Evolutionary conservation across 768 basidiomycete species (phyloP).

Genomic region (Boletus tomentosulus): DNA sequence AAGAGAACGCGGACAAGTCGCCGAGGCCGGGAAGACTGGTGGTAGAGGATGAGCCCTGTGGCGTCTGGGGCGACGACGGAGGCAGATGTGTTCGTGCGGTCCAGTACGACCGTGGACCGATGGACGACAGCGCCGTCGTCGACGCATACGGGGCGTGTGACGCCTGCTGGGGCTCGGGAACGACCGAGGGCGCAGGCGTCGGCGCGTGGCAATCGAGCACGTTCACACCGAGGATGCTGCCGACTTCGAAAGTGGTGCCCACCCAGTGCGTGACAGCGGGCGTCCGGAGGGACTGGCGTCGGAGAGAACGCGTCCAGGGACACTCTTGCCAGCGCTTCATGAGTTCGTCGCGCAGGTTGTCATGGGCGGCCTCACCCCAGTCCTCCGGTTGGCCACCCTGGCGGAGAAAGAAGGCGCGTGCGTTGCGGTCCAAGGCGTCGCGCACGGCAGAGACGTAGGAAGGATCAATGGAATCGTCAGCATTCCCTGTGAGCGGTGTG

Average conservation of each 20-base stretch:
- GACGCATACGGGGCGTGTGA: slow-evolving; percentile 11
- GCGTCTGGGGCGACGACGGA: slow-evolving; percentile 8
- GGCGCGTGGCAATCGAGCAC: slow-evolving; percentile 37
- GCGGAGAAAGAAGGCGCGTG: slow-evolving; percentile 58
- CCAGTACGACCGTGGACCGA: slow-evolving; percentile 19
- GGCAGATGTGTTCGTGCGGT: slow-evolving; percentile 19
- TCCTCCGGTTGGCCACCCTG: slow-evolving; percentile 62
- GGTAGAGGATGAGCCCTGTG: slow-evolving; percentile 6
- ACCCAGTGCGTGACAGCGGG: slow-evolving; percentile 47
- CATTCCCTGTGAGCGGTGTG: slow-evolving; percentile 14
- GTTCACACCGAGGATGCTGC: slow-evolving; percentile 68
- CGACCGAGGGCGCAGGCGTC: neutral
- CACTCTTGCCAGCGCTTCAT: slow-evolving; percentile 58
- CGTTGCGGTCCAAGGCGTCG: slow-evolving; percentile 50
- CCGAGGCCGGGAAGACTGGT: slow-evolving; percentile 8
- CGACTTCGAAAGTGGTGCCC: slow-evolving; percentile 74
- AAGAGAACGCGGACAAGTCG: slow-evolving; percentile 18
- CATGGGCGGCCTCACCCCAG: slow-evolving; percentile 58
- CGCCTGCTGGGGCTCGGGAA: slow-evolving; percentile 2
- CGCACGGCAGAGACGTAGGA: slow-evolving; percentile 33
- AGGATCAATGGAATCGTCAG: slow-evolving; percentile 32
- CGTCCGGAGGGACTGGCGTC: slow-evolving; percentile 15
- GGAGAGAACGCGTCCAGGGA: slow-evolving; percentile 56
- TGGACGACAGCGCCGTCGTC: slow-evolving; percentile 19
- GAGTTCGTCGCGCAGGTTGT: slow-evolving; percentile 52